A percentile compares a stretch with the other conserved stretches of the same genome.
Conservation (phyloP, 164 flowering plant species). For the Chloranthus sessilifolius region DNA sequence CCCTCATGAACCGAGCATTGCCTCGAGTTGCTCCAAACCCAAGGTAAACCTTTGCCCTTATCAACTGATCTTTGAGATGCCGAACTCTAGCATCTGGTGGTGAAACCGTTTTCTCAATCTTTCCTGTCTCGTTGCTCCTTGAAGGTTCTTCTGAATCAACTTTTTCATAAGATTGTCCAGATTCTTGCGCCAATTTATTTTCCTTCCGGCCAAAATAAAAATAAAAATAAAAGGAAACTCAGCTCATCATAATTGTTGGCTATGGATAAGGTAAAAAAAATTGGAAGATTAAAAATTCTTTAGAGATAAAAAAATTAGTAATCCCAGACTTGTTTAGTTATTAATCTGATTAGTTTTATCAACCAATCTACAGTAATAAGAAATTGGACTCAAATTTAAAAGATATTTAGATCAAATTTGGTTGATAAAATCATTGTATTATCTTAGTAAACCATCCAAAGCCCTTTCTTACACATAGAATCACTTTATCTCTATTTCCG, state of each 20-base stretch:
- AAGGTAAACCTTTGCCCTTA: slow-evolving; percentile 64
- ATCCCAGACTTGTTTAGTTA: too few species aligned
- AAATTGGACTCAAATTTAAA: too few species aligned
- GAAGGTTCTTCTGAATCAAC: slow-evolving; percentile 17
- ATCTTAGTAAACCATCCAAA: too few species aligned
- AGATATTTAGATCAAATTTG: too few species aligned
- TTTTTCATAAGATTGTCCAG: slow-evolving; percentile 19
- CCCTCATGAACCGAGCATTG: slow-evolving; percentile 63
- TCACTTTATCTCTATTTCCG: too few species aligned
- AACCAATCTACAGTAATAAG: too few species aligned
- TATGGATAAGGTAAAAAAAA: background rate
- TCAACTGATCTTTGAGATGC: slow-evolving; percentile 74
- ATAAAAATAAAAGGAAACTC: slow-evolving; percentile 4
- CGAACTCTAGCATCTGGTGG: slow-evolving; percentile 50
- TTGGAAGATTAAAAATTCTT: too few species aligned
- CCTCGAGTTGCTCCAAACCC: slow-evolving; percentile 55
- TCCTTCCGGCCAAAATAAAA: slow-evolving; percentile 24
- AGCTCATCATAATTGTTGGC: background rate
- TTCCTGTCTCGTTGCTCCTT: slow-evolving; percentile 22
- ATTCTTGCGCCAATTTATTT: slow-evolving; percentile 14
- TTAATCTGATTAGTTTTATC: too few species aligned
- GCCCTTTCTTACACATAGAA: too few species aligned
- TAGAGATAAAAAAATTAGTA: too few species aligned
- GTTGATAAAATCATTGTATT: too few species aligned
- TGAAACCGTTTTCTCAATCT: slow-evolving; percentile 20